Conservation (phyloP, 2,329 filamentous ascomycete species). For the Epichloe typhina region DNA sequence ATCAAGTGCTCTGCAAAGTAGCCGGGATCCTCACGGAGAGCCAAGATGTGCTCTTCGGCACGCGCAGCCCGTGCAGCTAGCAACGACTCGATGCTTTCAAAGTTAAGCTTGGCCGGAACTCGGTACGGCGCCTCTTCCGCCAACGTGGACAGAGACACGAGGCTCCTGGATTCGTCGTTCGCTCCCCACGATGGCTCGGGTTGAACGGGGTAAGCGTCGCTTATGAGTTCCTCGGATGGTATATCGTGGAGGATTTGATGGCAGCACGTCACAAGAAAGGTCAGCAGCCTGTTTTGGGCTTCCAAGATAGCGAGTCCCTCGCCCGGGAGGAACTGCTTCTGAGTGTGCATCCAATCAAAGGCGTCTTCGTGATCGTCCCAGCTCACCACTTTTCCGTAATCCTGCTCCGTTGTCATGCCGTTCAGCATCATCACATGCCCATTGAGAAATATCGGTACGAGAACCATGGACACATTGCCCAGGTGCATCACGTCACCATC, state of each 20-base stretch:
- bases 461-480: conserved; percentile 11
- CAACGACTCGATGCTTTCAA: conserved; percentile 29
- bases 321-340: conserved; percentile 27
- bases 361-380: conserved; percentile 24
- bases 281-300: conserved; percentile 32
- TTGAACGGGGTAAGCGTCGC: conserved; percentile 18
- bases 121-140: conserved; percentile 40
- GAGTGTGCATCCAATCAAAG: conserved; percentile 20
- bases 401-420: conserved; percentile 11
- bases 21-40: conserved; percentile 42
- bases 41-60: conserved; percentile 40
- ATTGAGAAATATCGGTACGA: conserved; percentile 17
- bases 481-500: conserved; percentile 26
- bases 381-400: conserved; percentile 23
- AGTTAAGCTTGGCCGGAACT: conserved; percentile 31
- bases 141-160: conserved; percentile 25
- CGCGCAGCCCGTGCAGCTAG: conserved; percentile 26
- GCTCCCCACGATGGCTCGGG: conserved; percentile 23
- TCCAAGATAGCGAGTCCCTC: conserved; percentile 38
- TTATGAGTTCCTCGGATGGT: conserved; percentile 14
- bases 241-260: conserved; percentile 39
- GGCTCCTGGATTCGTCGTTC: conserved; percentile 17
- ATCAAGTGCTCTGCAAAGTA: conserved; percentile 36
- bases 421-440: conserved; percentile 22
- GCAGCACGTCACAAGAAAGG: conserved; percentile 36